Evolutionary conservation across 768 basidiomycete genomes (phyloP).

Genomic region (Mycena crocata): DNA sequence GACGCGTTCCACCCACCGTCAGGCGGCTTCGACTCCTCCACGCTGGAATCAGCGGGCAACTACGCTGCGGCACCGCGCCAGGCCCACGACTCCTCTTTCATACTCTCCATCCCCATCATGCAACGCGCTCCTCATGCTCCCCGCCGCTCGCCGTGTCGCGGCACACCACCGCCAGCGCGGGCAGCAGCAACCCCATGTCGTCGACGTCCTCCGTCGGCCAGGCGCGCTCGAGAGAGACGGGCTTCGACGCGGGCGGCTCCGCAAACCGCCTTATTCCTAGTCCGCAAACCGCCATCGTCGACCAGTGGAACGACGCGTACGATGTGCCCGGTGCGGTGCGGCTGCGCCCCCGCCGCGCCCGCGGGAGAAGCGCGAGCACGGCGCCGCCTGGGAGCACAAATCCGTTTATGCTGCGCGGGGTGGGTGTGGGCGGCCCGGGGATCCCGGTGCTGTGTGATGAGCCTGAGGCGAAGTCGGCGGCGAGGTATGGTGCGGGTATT

Average conservation of each 20-base stretch:
- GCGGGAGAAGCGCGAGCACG: slow-evolving; percentile 33
- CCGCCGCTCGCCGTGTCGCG: slow-evolving; percentile 79
- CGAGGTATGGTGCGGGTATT: too few relatives aligned
- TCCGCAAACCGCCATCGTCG: slow-evolving; percentile 56
- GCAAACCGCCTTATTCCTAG: slow-evolving; percentile 60
- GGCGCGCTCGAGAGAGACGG: slow-evolving; percentile 62
- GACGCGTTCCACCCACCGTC: too few relatives aligned
- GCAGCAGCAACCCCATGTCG: slow-evolving; percentile 54
- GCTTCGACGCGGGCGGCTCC: slow-evolving; percentile 53
- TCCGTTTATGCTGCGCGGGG: slow-evolving; percentile 58
- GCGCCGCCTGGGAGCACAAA: slow-evolving; percentile 62
- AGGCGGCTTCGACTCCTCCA: slow-evolving; percentile 62
- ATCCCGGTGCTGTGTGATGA: slow-evolving; percentile 55
- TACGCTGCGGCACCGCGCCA: slow-evolving; percentile 53
- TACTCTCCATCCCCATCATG: too few relatives aligned
- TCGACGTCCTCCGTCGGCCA: slow-evolving; percentile 60
- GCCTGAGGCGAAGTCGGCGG: slow-evolving; percentile 46
- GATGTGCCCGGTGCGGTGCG: slow-evolving; percentile 47
- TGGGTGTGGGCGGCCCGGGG: too few relatives aligned
- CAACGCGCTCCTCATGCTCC: slow-evolving; percentile 79
- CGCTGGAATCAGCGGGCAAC: slow-evolving; percentile 68
- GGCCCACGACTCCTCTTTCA: slow-evolving; percentile 79
- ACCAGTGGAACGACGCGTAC: too few relatives aligned
- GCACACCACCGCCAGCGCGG: slow-evolving; percentile 30
- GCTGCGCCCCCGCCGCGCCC: slow-evolving; percentile 29